Conservation (phyloP, 257 asterid genomes). For the Solanum clarkiae region DNA sequence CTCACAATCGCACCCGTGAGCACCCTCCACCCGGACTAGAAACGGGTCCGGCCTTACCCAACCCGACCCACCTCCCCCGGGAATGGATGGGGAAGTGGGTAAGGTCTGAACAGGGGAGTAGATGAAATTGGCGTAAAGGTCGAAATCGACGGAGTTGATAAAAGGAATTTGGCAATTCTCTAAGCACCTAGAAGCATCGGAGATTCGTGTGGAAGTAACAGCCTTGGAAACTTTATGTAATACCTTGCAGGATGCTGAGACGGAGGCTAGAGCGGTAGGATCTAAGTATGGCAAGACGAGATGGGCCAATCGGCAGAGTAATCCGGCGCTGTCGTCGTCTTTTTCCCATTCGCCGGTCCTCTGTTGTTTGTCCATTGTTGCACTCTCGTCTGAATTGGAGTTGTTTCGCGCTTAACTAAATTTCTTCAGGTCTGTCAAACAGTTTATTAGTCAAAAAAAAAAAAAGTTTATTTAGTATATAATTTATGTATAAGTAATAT, state of each 20-base stretch:
- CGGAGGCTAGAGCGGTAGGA: constrained; percentile 39
- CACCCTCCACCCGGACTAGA: constrained; percentile 11
- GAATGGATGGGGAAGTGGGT: neutral
- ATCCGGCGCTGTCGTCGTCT: neutral
- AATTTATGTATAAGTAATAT: too few species aligned
- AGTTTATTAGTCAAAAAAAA: too few species aligned
- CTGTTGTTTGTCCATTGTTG: neutral
- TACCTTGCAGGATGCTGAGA: constrained; percentile 53
- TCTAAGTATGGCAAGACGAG: constrained; percentile 55
- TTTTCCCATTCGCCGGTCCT: neutral
- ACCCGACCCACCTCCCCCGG: constrained; percentile 29
- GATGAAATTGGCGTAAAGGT: constrained; percentile 50
- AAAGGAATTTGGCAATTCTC: constrained; percentile 63
- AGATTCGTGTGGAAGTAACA: constrained; percentile 36
- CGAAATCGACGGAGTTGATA: constrained; percentile 27
- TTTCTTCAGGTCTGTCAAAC: too few species aligned
- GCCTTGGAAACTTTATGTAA: constrained; percentile 25
- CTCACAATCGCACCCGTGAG: constrained; percentile 49
- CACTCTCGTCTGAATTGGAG: neutral
- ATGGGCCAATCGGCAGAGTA: constrained; percentile 21
- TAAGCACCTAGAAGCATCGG: constrained; percentile 56
- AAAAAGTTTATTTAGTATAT: too few species aligned
- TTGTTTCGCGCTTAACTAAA: too few species aligned
- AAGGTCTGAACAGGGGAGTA: constrained; percentile 51
- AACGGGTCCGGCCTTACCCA: constrained; percentile 30